Evolutionary conservation across 208 protist species (phyloP).

Genomic region (Leishmania guyanensis): DNA sequence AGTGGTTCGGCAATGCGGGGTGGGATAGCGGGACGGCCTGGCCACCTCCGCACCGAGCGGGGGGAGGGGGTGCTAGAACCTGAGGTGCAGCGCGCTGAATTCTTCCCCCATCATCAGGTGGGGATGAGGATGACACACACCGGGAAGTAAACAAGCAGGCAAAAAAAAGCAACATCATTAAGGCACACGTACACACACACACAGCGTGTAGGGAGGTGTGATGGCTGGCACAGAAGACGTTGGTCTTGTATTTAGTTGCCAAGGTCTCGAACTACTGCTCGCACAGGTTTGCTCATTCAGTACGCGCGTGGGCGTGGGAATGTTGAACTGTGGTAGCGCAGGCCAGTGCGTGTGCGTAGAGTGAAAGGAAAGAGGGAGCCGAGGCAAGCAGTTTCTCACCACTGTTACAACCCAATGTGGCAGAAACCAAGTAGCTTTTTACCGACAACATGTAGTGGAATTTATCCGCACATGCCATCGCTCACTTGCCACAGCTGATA

Average conservation of each 20-base stretch:
- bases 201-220: not conserved
- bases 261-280: not conserved
- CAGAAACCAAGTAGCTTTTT: not conserved
- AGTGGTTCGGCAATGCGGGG: not conserved
- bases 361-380: not conserved
- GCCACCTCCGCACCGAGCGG: not conserved
- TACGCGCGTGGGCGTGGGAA: not conserved
- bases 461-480: slow-evolving; percentile 21
- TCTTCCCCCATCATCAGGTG: no score
- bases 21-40: not conserved
- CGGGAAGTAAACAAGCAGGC: not conserved
- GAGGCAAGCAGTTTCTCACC: not conserved
- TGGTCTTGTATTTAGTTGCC: not conserved
- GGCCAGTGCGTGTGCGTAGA: not conserved
- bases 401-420: not conserved
- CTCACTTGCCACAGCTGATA: slow-evolving; percentile 57
- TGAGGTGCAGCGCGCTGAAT: no score
- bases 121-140: not conserved
- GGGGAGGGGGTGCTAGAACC: no score
- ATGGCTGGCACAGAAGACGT: not conserved
- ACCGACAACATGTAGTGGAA: not conserved
- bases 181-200: not conserved
- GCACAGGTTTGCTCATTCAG: not conserved
- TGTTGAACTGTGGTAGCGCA: not conserved
- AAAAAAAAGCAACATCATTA: not conserved